Conservation (phyloP, 2,329 filamentous ascomycete species). For the Penicillium janthinellum region DNA sequence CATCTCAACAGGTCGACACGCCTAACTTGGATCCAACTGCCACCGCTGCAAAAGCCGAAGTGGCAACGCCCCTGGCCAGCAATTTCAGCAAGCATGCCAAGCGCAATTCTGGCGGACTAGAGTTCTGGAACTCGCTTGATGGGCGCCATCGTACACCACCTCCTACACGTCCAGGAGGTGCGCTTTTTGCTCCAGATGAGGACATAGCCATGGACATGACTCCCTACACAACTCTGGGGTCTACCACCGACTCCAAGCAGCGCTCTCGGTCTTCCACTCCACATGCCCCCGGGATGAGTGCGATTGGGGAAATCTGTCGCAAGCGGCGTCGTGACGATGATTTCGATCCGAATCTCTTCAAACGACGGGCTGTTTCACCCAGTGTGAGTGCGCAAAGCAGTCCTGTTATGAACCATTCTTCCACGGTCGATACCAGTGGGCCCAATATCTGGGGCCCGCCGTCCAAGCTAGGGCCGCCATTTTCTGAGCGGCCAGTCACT, state of each 20-base stretch:
- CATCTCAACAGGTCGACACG: slow-evolving; percentile 28
- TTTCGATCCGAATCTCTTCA: slow-evolving; percentile 84
- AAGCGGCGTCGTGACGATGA: slow-evolving; percentile 89
- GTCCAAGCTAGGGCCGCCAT: slow-evolving; percentile 55
- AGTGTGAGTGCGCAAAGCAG: slow-evolving; percentile 90
- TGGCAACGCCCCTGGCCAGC: slow-evolving; percentile 58
- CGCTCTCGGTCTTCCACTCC: slow-evolving; percentile 45
- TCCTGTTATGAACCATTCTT: slow-evolving; percentile 78
- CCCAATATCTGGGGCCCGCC: slow-evolving; percentile 70
- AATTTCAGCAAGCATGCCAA: slow-evolving; percentile 75
- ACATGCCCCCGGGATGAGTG: slow-evolving; percentile 49
- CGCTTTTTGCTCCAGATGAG: slow-evolving; percentile 51
- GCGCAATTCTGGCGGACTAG: slow-evolving; percentile 69
- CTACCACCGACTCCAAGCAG: slow-evolving; percentile 34
- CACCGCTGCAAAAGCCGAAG: slow-evolving; percentile 28
- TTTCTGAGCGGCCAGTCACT: slow-evolving; percentile 52
- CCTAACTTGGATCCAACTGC: slow-evolving; percentile 20
- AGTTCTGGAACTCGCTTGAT: slow-evolving; percentile 80
- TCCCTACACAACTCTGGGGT: slow-evolving; percentile 36
- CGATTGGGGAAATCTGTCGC: slow-evolving; percentile 72
- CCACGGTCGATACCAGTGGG: slow-evolving; percentile 67
- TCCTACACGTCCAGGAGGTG: slow-evolving; percentile 58
- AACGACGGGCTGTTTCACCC: slow-evolving; percentile 86
- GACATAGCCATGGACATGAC: slow-evolving; percentile 45
- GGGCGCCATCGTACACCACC: slow-evolving; percentile 68